A percentile compares a stretch with the other conserved stretches of the same genome.
Conservation (phyloP, 805 yeast genomes). For the Barnettozyma vustinii region DNA sequence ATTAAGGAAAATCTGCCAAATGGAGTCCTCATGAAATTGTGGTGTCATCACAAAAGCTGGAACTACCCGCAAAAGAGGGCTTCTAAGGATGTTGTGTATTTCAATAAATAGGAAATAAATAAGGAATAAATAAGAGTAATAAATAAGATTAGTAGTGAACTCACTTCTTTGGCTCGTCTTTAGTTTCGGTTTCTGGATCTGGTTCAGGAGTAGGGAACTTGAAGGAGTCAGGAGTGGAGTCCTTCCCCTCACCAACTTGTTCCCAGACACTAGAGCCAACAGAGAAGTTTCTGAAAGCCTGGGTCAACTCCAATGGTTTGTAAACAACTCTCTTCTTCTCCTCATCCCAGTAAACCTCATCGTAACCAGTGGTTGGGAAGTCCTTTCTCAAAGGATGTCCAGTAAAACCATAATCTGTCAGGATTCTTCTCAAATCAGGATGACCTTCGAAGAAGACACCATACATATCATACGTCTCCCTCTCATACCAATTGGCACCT, state of each 20-base stretch:
- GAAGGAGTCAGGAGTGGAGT: slow-evolving; percentile 74
- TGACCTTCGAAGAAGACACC: slow-evolving; percentile 86
- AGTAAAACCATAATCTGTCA: slow-evolving; percentile 90
- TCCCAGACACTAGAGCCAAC: slow-evolving; percentile 91
- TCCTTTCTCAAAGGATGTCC: slow-evolving; percentile 90
- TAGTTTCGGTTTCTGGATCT: slow-evolving; percentile 51
- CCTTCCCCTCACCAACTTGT: slow-evolving; percentile 84
- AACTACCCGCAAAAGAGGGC: neutral
- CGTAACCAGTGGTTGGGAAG: slow-evolving; percentile 89
- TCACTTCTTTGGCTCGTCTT: slow-evolving; percentile 21
- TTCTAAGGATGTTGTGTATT: neutral
- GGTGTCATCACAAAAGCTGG: neutral
- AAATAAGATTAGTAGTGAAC: slow-evolving; percentile 8
- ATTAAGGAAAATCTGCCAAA: neutral
- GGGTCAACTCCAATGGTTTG: slow-evolving; percentile 86
- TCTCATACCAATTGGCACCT: slow-evolving; percentile 88
- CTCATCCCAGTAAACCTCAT: slow-evolving; percentile 85
- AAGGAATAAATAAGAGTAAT: slow-evolving; percentile 19
- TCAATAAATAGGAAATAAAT: slow-evolving; percentile 11
- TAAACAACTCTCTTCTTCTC: slow-evolving; percentile 86
- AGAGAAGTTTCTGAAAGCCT: slow-evolving; percentile 86
- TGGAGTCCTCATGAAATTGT: neutral
- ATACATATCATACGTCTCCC: slow-evolving; percentile 84
- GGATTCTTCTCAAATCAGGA: slow-evolving; percentile 83
- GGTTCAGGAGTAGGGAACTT: slow-evolving; percentile 80